Conservation (phyloP, 208 protist genomes). For the Leishmania turanica region DNA sequence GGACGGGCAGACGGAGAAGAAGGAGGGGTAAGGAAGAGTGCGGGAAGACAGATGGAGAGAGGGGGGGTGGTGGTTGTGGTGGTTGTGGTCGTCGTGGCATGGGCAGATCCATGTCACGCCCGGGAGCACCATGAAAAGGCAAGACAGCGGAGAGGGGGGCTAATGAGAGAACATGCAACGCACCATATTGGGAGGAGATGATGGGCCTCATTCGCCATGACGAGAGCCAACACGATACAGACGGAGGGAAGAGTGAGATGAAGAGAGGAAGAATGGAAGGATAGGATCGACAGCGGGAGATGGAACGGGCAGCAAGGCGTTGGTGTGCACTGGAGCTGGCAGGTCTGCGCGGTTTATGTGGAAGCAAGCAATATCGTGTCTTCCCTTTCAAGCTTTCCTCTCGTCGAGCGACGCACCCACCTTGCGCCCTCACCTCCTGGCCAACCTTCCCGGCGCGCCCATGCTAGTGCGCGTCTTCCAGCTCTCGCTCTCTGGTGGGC, state of each 20-base stretch:
- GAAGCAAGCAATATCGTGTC: not conserved
- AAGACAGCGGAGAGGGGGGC: not conserved
- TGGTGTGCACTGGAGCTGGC: not conserved
- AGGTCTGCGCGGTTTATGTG: not conserved
- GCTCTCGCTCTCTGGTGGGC: not conserved
- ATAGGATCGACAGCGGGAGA: not conserved
- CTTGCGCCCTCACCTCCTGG: not conserved
- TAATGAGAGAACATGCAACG: not conserved
- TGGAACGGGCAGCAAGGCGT: not conserved
- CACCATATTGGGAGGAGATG: not conserved
- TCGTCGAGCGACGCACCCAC: not conserved
- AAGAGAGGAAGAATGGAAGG: not conserved
- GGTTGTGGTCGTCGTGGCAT: too few species aligned
- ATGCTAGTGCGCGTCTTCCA: not conserved
- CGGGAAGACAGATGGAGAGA: not conserved
- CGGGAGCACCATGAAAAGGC: not conserved
- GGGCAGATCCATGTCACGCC: not conserved
- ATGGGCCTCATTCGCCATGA: not conserved
- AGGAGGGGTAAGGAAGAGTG: conserved; percentile 11
- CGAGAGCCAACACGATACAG: not conserved
- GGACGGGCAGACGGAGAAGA: not conserved
- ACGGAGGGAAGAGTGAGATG: not conserved
- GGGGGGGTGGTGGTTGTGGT: too few species aligned
- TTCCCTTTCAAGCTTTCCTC: not conserved
- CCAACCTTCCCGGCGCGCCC: not conserved